Evolutionary conservation across 1,284 basidiomycete genomes (phyloP).

Genomic region (Fomitopsis schrenkii): DNA sequence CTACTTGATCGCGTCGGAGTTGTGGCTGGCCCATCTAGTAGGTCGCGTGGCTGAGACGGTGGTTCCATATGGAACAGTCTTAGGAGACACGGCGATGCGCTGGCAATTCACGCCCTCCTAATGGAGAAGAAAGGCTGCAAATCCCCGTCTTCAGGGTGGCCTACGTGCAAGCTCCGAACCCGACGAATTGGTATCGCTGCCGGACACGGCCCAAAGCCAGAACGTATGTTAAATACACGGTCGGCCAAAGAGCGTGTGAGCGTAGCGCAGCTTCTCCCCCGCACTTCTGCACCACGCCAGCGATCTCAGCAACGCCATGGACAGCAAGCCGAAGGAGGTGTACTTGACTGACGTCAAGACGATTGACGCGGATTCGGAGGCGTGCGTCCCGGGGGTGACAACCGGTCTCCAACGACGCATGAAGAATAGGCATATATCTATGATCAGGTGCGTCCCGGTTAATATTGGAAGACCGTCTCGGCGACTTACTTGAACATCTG

Average conservation of each 20-base stretch:
- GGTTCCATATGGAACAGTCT: no score
- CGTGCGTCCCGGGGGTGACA: background rate
- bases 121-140: background rate
- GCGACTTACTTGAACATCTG: background rate
- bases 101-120: background rate
- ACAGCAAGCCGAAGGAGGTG: background rate
- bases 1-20: no score
- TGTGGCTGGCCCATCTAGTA: no score
- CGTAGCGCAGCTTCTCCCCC: background rate
- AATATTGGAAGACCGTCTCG: background rate
- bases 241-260: background rate
- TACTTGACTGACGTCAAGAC: background rate
- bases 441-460: constrained; percentile 19
- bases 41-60: no score
- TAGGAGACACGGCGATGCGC: background rate
- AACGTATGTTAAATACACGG: background rate
- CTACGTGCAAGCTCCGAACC: background rate
- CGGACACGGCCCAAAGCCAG: background rate
- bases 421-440: constrained; percentile 27
- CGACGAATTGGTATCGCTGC: background rate
- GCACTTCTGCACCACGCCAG: background rate
- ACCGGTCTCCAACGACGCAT: constrained; percentile 19
- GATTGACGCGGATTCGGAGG: constrained; percentile 6
- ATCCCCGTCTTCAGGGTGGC: background rate
- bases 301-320: background rate